Base-by-base conservation (phyloP, 331 rosid genomes). In the Rhamnella rubrinervis region DNA sequence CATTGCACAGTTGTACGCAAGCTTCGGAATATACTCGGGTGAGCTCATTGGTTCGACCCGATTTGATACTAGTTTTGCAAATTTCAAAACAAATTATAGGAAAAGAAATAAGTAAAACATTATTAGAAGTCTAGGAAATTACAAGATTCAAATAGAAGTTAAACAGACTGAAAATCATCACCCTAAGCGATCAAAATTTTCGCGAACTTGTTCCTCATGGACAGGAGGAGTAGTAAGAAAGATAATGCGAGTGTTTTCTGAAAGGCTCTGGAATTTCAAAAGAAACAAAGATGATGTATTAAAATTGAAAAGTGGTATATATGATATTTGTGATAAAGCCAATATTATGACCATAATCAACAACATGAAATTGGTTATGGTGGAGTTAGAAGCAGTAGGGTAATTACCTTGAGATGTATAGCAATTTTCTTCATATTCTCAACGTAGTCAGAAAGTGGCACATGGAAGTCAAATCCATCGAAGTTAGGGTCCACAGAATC, bases 401-500 rank as follows among this genome's bases (percentile, higher is more conserved):
- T 64, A 31, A 37, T 61, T 63, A 92, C 97, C 96, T 77, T 80
- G 5, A 93, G 81, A 87, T 93, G 87, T 55, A 10, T 41, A 18
- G 81, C 86, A 61, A 91, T 91, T 73, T 87, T 93, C 79, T 70
- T 88, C 96, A 93, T 93, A 62, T 93, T 90, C 65, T 93, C 86
- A 9, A 55, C 41, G 76, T 85, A 93, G 74, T 93, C 98, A 50
- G 77, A 68, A 55, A 91, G 96, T n/a, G 98, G 98, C 0, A 93
- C 96, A 65, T 31, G 35, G 0, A 31, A 2, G 35, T 4, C 35
- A 31, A 31, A 31, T 31, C 35, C 35, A 31, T 31, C 35, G 0
- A 4, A 0, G 35, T 31, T 31, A 60, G 96, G 85, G 46, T 18
- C 75, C 59, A 74, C 50, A 13, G 96, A 82, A 78, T 93, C 98